Evolutionary conservation across 2,329 filamentous ascomycete species (phyloP), one percentile per base, ranked within the genome.

Genomic region (Fusarium falciforme): DNA sequence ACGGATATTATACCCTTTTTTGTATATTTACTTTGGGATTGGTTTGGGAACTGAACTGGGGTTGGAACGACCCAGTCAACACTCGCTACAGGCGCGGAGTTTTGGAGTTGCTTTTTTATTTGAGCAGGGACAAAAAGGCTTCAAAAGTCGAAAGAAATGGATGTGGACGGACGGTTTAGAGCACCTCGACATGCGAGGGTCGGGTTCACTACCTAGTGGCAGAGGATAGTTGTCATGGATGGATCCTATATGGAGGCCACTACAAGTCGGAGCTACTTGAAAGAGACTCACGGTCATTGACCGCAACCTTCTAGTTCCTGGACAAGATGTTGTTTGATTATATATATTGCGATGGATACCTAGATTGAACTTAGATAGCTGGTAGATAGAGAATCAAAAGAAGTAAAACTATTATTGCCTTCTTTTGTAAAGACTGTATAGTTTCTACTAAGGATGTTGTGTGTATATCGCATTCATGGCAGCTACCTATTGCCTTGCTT

Each of bases 1-100:
- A 65, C 57, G 54, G 71, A 70, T 49, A 67, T 63, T 76, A 71
- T 78, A 77, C 76, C 76, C 74, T 75, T 75, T 31, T 73, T 66
- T 78, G 67, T 76, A 76, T 29, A 76, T 68, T 62, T 68, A 68
- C 57, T 75, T 77, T 70, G 59, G 64, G 58, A 61, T 22, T 61
- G 61, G 49, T 61, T 66, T 64, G 64, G 61, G 58, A 35, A 42
- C 36, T 62, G 54, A 35, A 42, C 36, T 64, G 54, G 63, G 33
- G 31, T 42, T 59, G 57, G 36, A 44, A 49, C 29, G 27, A 61
- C 59, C 58, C 65, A 49, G 44, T 58, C 47, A 44, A 69, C 65
- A 71, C 61, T 72, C 61, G 57, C 64, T 70, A 60, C 42, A 54
- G 61, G 66, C 61, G 65, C 11, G 73, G 73, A 66, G 76, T 71